These are phyloP conservation scores for Schwanniomyces etchellsii DNA, from an alignment of 1,139 yeast species.

Conservation along the genomic window DNA sequence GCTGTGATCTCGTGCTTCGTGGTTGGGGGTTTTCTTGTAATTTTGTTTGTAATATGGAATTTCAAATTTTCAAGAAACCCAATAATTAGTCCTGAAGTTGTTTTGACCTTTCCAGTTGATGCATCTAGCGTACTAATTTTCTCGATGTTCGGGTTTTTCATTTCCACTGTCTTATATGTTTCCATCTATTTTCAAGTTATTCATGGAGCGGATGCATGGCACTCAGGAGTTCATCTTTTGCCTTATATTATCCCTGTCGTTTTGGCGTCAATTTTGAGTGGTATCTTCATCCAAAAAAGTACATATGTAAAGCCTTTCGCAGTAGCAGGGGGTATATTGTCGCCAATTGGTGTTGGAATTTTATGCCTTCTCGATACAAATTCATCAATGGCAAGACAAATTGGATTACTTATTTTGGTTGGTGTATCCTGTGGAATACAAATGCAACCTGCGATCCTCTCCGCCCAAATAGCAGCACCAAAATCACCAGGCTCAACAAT, in stretches of 20 bases:
- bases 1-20: slow-evolving; percentile 41
- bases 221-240: slow-evolving; percentile 34
- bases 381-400: slow-evolving; percentile 20
- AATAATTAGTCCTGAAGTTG: slow-evolving; percentile 22
- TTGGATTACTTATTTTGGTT: slow-evolving; percentile 28
- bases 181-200: slow-evolving; percentile 37
- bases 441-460: slow-evolving; percentile 20
- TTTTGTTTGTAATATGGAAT: slow-evolving; percentile 22
- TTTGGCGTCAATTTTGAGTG: slow-evolving; percentile 22
- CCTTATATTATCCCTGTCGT: slow-evolving; percentile 33
- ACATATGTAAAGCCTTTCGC: slow-evolving; percentile 26
- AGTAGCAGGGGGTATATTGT: slow-evolving; percentile 19
- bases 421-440: slow-evolving; percentile 24
- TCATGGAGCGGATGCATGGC: slow-evolving; percentile 25
- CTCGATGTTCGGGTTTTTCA: slow-evolving; percentile 20
- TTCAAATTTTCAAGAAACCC: slow-evolving; percentile 20
- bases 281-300: slow-evolving; percentile 24
- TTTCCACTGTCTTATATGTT: slow-evolving; percentile 20
- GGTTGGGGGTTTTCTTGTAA: slow-evolving; percentile 31
- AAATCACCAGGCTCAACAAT: slow-evolving; percentile 26
- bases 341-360: slow-evolving; percentile 32
- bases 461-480: slow-evolving; percentile 25
- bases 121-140: slow-evolving; percentile 19
- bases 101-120: slow-evolving; percentile 16
- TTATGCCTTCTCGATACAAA: slow-evolving; percentile 25